phyloP scores from a whole-genome alignment of 75 land plant genomes.

The Pinus albicaulis region DNA sequence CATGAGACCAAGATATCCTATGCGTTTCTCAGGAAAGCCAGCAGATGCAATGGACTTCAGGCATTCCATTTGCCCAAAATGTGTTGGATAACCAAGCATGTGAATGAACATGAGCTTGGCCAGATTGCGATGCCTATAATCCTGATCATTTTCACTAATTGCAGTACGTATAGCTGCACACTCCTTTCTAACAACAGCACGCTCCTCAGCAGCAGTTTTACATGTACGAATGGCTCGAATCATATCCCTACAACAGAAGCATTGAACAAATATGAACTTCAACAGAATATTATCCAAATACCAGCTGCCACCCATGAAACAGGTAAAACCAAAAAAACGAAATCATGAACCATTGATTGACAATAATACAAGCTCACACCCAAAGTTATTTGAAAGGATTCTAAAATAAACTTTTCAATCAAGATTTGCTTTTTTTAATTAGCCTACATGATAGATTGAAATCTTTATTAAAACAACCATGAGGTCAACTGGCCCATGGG shows the following conservation, averaged over 20 bases:
- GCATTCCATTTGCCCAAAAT: conserved; percentile 99
- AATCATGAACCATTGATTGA: too few relatives aligned
- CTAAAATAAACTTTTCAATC: too few relatives aligned
- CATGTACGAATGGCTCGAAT: conserved; percentile 95
- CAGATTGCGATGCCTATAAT: conserved; percentile 96
- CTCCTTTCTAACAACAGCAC: conserved; percentile 95
- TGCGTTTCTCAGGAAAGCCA: conserved; percentile 97
- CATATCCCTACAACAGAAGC: conserved; percentile 80
- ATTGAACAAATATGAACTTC: too few relatives aligned
- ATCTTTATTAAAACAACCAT: too few relatives aligned
- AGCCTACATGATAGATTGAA: too few relatives aligned
- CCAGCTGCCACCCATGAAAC: too few relatives aligned
- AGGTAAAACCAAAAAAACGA: too few relatives aligned
- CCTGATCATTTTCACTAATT: conserved; percentile 89
- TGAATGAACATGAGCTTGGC: conserved; percentile 99
- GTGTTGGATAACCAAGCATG: conserved; percentile 99
- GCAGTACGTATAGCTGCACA: conserved; percentile 95
- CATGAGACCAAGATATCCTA: conserved; percentile 98
- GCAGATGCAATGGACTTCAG: conserved; percentile 92
- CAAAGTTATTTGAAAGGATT: too few relatives aligned
- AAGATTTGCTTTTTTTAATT: too few relatives aligned
- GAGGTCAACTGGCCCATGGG: too few relatives aligned
- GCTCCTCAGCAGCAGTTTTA: conserved; percentile 99
- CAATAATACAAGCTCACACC: too few relatives aligned
- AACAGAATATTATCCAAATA: too few relatives aligned